phyloP scores from a whole-genome alignment of 2,329 filamentous ascomycete species.

The Davidsoniella neocaledoniae region DNA sequence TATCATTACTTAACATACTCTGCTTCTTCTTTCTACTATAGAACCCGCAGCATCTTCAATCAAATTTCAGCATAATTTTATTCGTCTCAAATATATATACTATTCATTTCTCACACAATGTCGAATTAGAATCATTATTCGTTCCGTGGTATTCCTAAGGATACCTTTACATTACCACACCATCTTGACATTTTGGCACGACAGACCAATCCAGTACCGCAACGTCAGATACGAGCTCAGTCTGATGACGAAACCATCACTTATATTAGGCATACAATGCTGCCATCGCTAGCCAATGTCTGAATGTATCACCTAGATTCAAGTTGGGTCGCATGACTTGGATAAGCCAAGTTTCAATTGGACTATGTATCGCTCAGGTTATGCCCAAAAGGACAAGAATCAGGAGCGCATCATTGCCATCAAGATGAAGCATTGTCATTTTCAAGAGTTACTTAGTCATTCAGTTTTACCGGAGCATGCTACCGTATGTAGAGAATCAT shows the following conservation, averaged over 20 bases:
- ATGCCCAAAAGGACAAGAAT: slow-evolving; percentile 36
- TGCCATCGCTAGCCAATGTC: slow-evolving; percentile 32
- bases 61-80: no score
- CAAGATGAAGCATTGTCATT: slow-evolving; percentile 33
- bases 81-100: no score
- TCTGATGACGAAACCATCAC: slow-evolving; percentile 36
- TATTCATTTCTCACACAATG: no score
- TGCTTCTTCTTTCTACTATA: no score
- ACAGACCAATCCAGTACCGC: slow-evolving; percentile 16
- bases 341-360: slow-evolving; percentile 46
- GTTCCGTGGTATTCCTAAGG: no score
- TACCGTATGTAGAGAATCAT: not conserved
- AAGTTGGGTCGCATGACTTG: slow-evolving; percentile 42
- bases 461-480: slow-evolving; percentile 19
- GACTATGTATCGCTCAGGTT: slow-evolving; percentile 48
- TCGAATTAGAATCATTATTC: no score
- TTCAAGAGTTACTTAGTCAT: slow-evolving; percentile 28
- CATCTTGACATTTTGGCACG: not conserved
- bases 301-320: slow-evolving; percentile 37
- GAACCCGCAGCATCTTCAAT: no score
- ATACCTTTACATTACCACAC: no score
- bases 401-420: slow-evolving; percentile 42
- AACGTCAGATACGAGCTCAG: slow-evolving; percentile 35
- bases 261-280: slow-evolving; percentile 44
- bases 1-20: no score